A percentile compares a stretch with the other conserved stretches of the same genome.
These are phyloP conservation scores for Metschnikowia sp. DNA, from an alignment of 805 yeast species.

Conservation along the genomic window DNA sequence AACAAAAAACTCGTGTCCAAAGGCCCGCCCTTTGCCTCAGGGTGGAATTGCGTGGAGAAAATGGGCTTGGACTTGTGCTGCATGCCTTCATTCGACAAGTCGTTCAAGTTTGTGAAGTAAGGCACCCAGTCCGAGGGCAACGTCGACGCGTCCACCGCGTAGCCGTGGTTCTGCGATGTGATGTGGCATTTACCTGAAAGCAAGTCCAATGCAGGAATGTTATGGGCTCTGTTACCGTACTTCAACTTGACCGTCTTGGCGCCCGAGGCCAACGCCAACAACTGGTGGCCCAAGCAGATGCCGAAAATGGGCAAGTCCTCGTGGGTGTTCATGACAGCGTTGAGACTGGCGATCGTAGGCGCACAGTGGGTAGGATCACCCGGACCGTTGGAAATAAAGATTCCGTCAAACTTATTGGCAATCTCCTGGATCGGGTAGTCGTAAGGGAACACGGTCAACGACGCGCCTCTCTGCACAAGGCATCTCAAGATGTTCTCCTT, in stretches of 20 bases:
- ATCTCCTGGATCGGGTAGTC: conserved; percentile 89
- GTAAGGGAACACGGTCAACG: conserved; percentile 94
- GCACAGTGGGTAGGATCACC: conserved; percentile 94
- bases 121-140: conserved; percentile 70
- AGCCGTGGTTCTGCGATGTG: conserved; percentile 98
- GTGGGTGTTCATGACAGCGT: conserved; percentile 52
- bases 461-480: conserved; percentile 90
- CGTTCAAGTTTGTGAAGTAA: conserved; percentile 89
- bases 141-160: conserved; percentile 85
- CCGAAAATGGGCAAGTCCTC: conserved; percentile 92
- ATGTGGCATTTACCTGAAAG: conserved; percentile 92
- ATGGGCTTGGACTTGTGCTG: conserved; percentile 82
- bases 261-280: conserved; percentile 91
- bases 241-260: conserved; percentile 90
- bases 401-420: conserved; percentile 90
- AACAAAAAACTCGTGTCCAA: conserved; percentile 87
- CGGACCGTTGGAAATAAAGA: conserved; percentile 96
- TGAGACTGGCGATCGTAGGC: conserved; percentile 62
- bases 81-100: conserved; percentile 97
- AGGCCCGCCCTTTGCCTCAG: conserved; percentile 99
- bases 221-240: conserved; percentile 98
- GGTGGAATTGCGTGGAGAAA: conserved; percentile 97
- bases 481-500: conserved; percentile 96
- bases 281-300: conserved; percentile 96
- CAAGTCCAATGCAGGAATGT: conserved; percentile 91